Evolutionary conservation across 1,284 basidiomycete genomes (phyloP).

Genomic region (Puccinia triticina): DNA sequence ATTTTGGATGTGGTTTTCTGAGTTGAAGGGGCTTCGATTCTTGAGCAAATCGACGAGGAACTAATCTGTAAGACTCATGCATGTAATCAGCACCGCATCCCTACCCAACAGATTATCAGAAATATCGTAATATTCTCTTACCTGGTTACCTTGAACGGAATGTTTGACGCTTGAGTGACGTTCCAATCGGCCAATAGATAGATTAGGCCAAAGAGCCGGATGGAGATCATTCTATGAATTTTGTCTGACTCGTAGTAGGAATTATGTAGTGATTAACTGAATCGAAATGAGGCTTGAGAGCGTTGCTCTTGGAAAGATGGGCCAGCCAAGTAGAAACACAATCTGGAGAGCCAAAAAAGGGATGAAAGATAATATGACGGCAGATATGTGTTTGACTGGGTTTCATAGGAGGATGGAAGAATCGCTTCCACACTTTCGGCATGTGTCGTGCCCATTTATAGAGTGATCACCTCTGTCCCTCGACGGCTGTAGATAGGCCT

Average conservation of each 20-base stretch:
- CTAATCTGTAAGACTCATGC: background rate
- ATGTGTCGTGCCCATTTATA: background rate
- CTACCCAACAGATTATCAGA: background rate
- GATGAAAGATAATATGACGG: background rate
- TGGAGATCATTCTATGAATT: background rate
- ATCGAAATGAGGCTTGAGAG: background rate
- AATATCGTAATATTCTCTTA: too few relatives aligned
- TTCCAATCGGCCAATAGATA: conserved; percentile 1
- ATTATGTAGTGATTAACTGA: background rate
- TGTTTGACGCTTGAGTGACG: background rate
- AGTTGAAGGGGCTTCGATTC: background rate
- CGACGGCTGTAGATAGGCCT: background rate
- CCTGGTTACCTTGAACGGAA: background rate
- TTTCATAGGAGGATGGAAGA: background rate
- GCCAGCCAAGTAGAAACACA: background rate
- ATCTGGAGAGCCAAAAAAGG: background rate
- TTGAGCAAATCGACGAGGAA: conserved; percentile 21
- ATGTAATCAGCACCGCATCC: background rate
- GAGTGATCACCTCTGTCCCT: background rate
- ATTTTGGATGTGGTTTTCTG: background rate
- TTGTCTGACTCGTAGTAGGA: background rate
- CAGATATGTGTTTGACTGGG: background rate
- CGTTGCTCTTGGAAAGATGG: background rate
- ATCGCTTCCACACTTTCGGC: too few relatives aligned
- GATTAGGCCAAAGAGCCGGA: background rate